These are phyloP conservation scores for Metarhizium album DNA, from an alignment of 2,329 filamentous ascomycete species.

Conservation along the genomic window DNA sequence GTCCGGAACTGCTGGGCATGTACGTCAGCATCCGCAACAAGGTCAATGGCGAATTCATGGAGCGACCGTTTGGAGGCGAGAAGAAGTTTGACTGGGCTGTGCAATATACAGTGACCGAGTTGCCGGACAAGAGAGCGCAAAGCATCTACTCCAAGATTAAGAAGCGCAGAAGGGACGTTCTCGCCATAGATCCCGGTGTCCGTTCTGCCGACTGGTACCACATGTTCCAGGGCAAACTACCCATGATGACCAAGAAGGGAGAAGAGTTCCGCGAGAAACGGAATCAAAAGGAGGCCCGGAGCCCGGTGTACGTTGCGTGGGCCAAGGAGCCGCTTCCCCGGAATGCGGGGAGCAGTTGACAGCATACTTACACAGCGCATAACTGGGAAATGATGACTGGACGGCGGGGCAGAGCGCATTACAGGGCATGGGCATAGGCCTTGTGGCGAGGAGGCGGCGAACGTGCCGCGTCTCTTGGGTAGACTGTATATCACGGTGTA, in stretches of 20 bases:
- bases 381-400: conserved; percentile 5
- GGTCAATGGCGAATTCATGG: conserved; percentile 54
- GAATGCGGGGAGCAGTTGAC: background rate
- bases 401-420: background rate
- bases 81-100: conserved; percentile 50
- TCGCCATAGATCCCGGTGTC: conserved; percentile 31
- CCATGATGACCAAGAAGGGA: conserved; percentile 39
- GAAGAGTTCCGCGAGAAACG: conserved; percentile 44
- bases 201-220: conserved; percentile 33
- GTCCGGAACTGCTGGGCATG: conserved; percentile 50
- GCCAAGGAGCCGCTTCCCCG: conserved; percentile 18
- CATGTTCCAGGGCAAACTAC: conserved; percentile 33
- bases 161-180: conserved; percentile 38
- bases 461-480: background rate
- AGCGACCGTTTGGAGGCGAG: conserved; percentile 42
- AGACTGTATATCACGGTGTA: conserved; percentile 1
- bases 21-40: conserved; percentile 62
- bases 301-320: conserved; percentile 38
- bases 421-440: background rate
- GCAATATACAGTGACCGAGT: conserved; percentile 66
- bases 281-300: conserved; percentile 37
- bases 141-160: conserved; percentile 46
- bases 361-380: background rate
- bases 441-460: background rate
- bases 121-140: conserved; percentile 33